Evolutionary conservation across 2,329 filamentous ascomycete species (phyloP), one percentile per base, ranked within the genome.

Genomic region (Pseudogymnoascus sp.): DNA sequence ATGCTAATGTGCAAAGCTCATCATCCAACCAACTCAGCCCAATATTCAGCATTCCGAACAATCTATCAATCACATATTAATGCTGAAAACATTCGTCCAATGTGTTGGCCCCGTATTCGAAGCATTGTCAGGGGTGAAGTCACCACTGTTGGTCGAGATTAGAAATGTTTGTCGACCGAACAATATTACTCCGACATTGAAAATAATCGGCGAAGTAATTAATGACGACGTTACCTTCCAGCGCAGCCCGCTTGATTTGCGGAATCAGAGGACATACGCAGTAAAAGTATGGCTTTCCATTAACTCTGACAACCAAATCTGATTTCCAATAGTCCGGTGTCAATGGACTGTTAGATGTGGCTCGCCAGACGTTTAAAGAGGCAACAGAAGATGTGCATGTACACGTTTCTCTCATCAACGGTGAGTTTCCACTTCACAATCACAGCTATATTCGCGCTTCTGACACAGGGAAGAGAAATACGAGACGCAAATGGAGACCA

Each of bases 221-320:
- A 94, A 97, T 65, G 82, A 89, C 7, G 89, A 96, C 70, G 89
- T 91, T 0, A 82, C 80, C 0, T 95, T 89, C 66, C 88, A 90
- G 62, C 89, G 81, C 54, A 84, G 87, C 20, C 88, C 94, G 0
- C 79, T 97, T 4, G 93, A 97, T 64, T 78, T 96, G 61, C 83
- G 92, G 12, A 96, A 97, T 64, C 93, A 97, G 70, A 81, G 93
- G 64, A 90, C 88, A 0, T 97, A 95, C 75, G 93, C 93, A 20
- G 87, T 97, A 32, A 94, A 88, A 76, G 84, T 86, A 69, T 62
- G 66, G 3, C 3, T 25, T 25, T 38, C 20, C n/a, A 61, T 7
- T n/a, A 28, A 25, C 3, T 37, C 12, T 22, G 4, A 38, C 2
- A 41, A 18, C 34, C 18, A 30, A 8, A 14, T 7, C 5, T 41